phyloP scores from a whole-genome alignment of 2,329 filamentous ascomycete species.

The Monilinia fructicola region DNA sequence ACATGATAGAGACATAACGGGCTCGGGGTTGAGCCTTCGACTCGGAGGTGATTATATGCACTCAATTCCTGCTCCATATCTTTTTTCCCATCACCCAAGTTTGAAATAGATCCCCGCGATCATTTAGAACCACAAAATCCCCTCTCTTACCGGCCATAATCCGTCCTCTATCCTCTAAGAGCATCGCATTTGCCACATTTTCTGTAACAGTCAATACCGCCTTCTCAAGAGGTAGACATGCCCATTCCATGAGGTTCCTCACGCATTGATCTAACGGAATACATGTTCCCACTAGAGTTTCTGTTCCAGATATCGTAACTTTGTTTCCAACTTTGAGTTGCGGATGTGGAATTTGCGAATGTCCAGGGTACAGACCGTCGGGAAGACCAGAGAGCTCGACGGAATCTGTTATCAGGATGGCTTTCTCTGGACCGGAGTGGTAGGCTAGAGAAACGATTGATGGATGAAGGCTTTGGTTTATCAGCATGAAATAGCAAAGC shows the following conservation, averaged over 20 bases:
- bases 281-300: conserved; percentile 55
- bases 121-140: conserved; percentile 36
- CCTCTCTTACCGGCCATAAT: conserved; percentile 34
- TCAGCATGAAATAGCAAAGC: not conserved
- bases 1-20: too few relatives aligned
- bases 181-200: conserved; percentile 36
- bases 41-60: too few relatives aligned
- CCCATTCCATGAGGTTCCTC: conserved; percentile 42
- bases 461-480: conserved; percentile 45
- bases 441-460: conserved; percentile 50
- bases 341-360: conserved; percentile 51
- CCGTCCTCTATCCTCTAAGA: conserved; percentile 32
- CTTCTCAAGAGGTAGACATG: conserved; percentile 31
- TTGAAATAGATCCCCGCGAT: conserved; percentile 30
- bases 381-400: conserved; percentile 54
- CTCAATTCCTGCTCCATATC: conserved; percentile 18
- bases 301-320: conserved; percentile 52
- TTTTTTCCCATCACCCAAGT: conserved; percentile 37
- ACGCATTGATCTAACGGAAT: conserved; percentile 52
- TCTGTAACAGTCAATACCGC: conserved; percentile 38
- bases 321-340: conserved; percentile 51
- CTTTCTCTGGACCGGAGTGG: conserved; percentile 47
- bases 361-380: conserved; percentile 52
- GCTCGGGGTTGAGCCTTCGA: too few relatives aligned
- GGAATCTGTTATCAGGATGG: conserved; percentile 54